These are phyloP conservation scores for Phytophthora hibernalis DNA, from an alignment of 352 stramenopile species.

Conservation along the genomic window DNA sequence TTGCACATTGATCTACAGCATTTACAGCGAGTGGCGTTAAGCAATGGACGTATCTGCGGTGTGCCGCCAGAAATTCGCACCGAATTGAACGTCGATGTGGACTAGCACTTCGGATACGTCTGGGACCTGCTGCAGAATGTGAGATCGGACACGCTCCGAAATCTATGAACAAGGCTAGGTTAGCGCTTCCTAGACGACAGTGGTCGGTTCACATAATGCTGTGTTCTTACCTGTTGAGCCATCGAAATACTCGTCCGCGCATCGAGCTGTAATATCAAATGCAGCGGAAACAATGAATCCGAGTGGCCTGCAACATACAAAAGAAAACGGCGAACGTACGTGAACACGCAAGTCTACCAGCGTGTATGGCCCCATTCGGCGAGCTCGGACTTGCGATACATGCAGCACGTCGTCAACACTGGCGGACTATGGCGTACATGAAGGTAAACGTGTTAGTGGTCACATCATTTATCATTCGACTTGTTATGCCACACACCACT, in stretches of 20 bases:
- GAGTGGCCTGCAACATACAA: neutral
- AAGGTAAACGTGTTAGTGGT: conserved; percentile 3
- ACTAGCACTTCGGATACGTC: conserved; percentile 91
- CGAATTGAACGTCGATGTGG: conserved; percentile 81
- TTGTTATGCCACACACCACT: conserved; percentile 49
- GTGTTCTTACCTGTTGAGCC: conserved; percentile 68
- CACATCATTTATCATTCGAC: neutral
- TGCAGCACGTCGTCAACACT: conserved; percentile 84
- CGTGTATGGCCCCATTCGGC: conserved; percentile 89
- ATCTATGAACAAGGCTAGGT: conserved; percentile 51
- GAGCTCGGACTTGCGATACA: conserved; percentile 83
- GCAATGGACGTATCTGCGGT: neutral
- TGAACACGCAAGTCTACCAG: conserved; percentile 87
- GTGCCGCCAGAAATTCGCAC: conserved; percentile 30
- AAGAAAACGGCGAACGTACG: conserved; percentile 44
- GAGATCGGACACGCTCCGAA: conserved; percentile 64
- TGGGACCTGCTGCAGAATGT: conserved; percentile 71
- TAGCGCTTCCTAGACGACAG: neutral
- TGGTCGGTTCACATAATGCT: neutral
- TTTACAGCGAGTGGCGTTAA: neutral
- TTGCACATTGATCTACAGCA: conserved; percentile 30
- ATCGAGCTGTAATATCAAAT: conserved; percentile 50
- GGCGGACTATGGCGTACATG: conserved; percentile 47
- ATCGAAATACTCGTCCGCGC: conserved; percentile 85
- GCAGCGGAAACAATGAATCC: neutral